Evolutionary conservation across 768 basidiomycete genomes (phyloP), one percentile per base, ranked within the genome.

Genomic region (Suillus weaverae): DNA sequence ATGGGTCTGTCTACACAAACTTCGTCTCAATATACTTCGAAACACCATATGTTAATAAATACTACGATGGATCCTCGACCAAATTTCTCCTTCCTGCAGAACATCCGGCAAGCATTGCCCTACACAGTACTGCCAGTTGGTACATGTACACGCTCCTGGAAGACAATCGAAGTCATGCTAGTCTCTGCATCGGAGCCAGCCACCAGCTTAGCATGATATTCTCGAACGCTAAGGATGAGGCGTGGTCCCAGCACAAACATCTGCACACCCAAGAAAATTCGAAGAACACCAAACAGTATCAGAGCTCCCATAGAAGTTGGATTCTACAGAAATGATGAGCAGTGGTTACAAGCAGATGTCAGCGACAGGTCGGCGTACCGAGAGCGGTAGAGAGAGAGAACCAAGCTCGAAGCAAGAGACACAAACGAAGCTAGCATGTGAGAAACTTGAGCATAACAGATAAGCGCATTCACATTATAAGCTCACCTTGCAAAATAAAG

Each of bases 231-330:
- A n/a, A n/a, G 44, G 44, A 46, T 46, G 44, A 46, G 43, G 18
- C 43, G 43, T 43, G 43, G 43, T 43, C 43, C 43, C 3, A 43
- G 43, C 20, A 43, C 43, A 46, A 46, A 46, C 44, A n/a, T 46
- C 22, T 22, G 46, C n/a, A 11, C 46, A 4, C 0, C 11, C 3
- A 13, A 22, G 1, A 48, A 22, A 22, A 22, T 5, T 13, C 22
- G n/a, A 48, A 13, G 0, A 22, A 0, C 1, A 22, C n/a, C 13
- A 18, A 1, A 0, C 7, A 18, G 16, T 41, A 8, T 4, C 41
- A 0, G 3, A 41, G 4, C 1, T 18, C 6, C 41, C 1, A 41
- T 18, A 41, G 41, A 18, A 18, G 8, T 18, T 18, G 41, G 8
- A 18, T 41, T 5, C 46, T 48, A 48, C 5, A 48, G n/a, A n/a